Conservation (phyloP, 495 filamentous ascomycete genomes). For the Annulohypoxylon bovei region DNA sequence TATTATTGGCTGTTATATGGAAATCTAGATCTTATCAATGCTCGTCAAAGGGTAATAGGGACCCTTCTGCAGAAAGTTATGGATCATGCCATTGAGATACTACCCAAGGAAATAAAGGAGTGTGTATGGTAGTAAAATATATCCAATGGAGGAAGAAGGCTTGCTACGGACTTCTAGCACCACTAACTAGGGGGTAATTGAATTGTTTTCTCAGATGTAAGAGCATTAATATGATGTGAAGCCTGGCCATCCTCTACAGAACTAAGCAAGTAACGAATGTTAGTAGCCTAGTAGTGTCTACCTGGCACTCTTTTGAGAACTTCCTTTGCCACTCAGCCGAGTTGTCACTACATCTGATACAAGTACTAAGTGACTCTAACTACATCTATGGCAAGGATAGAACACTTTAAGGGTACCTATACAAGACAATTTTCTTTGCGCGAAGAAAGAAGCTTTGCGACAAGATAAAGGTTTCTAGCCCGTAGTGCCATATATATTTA, state of each 20-base stretch:
- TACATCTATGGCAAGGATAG: conserved; percentile 1
- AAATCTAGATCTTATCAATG: background rate
- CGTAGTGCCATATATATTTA: background rate
- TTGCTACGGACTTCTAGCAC: background rate
- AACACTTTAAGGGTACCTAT: background rate
- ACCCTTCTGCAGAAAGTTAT: background rate
- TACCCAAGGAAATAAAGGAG: background rate
- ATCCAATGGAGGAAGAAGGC: background rate
- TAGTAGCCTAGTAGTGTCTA: background rate
- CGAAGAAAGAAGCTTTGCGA: conserved; percentile 22
- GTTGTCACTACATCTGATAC: conserved; percentile 24
- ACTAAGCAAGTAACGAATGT: background rate
- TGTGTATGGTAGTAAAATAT: background rate
- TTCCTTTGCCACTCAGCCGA: conserved; percentile 10
- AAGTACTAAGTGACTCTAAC: conserved; percentile 12
- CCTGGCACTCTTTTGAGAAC: conserved; percentile 14
- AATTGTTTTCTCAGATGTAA: background rate
- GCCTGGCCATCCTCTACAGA: background rate
- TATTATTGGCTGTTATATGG: background rate
- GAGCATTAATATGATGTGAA: background rate
- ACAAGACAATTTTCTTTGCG: conserved; percentile 24
- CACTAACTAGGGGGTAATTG: too few relatives aligned
- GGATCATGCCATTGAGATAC: background rate
- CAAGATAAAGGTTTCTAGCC: background rate
- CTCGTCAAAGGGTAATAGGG: background rate